phyloP scores from a whole-genome alignment of 192 early-diverging fungal species.

The Coemansia sp. region DNA sequence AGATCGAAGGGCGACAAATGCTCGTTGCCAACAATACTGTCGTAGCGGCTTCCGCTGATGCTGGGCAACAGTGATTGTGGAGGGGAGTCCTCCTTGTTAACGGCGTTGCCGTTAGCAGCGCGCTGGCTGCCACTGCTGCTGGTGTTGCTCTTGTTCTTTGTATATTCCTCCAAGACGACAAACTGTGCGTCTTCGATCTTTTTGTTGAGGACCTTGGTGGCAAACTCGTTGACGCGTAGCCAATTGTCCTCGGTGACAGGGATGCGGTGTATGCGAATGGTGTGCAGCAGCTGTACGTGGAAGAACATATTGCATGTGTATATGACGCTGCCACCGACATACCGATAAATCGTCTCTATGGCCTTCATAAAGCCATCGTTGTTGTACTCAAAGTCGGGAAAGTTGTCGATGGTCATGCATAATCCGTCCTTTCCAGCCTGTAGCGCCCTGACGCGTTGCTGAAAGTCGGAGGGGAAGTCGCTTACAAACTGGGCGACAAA shows the following conservation, averaged over 20 bases:
- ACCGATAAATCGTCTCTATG: conserved; percentile 30
- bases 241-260: conserved; percentile 31
- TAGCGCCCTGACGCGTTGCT: conserved; percentile 39
- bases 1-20: conserved; percentile 25
- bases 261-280: conserved; percentile 19
- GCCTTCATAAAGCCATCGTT: conserved; percentile 28
- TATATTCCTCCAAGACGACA: conserved; percentile 40
- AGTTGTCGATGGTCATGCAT: conserved; percentile 37
- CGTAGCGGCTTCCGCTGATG: conserved; percentile 4
- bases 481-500: conserved; percentile 36
- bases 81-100: not conserved
- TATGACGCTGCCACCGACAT: conserved; percentile 23
- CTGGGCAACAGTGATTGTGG: not conserved
- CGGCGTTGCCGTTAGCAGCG: not conserved
- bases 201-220: conserved; percentile 43
- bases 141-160: not conserved
- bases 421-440: conserved; percentile 27
- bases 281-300: conserved; percentile 33
- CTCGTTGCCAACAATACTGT: conserved; percentile 21
- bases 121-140: not conserved
- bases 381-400: conserved; percentile 25
- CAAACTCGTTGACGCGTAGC: conserved; percentile 46
- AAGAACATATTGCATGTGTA: conserved; percentile 46
- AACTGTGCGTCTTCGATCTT: conserved; percentile 31
- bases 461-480: conserved; percentile 33